Evolutionary conservation across 169 alveolate genomes (phyloP), one percentile per base, ranked within the genome.

Genomic region (Plasmodium cynomolgi): DNA sequence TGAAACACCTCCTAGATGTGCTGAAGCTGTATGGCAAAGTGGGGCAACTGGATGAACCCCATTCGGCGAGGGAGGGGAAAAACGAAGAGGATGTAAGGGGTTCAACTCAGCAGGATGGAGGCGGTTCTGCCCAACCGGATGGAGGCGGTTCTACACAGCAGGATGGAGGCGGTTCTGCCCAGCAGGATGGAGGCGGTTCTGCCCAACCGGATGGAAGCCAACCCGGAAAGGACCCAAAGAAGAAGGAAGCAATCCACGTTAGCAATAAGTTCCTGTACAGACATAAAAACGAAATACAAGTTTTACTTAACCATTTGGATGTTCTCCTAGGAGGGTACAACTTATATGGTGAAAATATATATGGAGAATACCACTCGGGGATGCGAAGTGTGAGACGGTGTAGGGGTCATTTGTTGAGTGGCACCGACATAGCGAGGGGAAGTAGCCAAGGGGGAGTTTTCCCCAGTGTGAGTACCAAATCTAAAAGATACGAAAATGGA

Each of bases 261-360:
- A 58, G 44, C 11, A 86, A 58, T 9, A 47, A 77, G 13, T 75
- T 86, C 29, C 83, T 34, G 26, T 79, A 80, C 54, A 77, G 94
- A 8, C 94, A 88, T 68, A 80, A 58, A 29, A 88, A 80, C 72
- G 94, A 88, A 44, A 34, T 88, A 62, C 29, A 88, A 23, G 50
- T 88, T 26, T 80, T 88, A 37, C 58, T 80, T 47, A 77, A 88
- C 20, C 94, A 88, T 88, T 88, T 88, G 34, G 94, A 88, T 23
- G 54, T 88, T 9, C 47, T 88, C 17, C 8, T 88, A 17, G 94
- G 94, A 26, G 71, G 50, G 81, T 88, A 88, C 50, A 37, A 37
- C 26, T 17, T 68, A 13, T 88, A 80, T 29, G 73, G 74, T 8
- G 15, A 58, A 5, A 88, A 88, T 62, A 88, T 88, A 80, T 88